phyloP scores from a whole-genome alignment of 371 early-diverging fungal genomes.

The Lichtheimia hyalospora region DNA sequence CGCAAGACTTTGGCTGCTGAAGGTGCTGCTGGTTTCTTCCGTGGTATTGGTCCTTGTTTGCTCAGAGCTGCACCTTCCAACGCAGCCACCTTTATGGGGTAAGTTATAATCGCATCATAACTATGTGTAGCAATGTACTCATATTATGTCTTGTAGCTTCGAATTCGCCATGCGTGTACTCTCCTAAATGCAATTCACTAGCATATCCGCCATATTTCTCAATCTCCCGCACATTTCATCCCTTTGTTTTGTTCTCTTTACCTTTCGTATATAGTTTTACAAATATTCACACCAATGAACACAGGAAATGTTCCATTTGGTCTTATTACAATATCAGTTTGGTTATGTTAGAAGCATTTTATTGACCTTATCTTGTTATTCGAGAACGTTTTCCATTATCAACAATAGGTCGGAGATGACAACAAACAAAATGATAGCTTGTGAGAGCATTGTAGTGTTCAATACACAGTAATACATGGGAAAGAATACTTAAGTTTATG shows the following conservation, averaged over 20 bases:
- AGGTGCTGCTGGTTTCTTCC: slow-evolving; percentile 79
- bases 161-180: slow-evolving; percentile 54
- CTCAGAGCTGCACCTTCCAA: slow-evolving; percentile 89
- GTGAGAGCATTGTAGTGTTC: no score
- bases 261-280: not conserved
- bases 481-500: no score
- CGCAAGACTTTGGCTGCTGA: slow-evolving; percentile 65
- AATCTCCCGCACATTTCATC: not conserved
- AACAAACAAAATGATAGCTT: no score
- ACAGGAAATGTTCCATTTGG: not conserved
- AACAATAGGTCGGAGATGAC: no score
- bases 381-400: no score
- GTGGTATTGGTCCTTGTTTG: slow-evolving; percentile 84
- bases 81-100: slow-evolving; percentile 79
- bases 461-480: no score
- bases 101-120: slow-evolving; percentile 9
- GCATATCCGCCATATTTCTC: not conserved
- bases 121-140: not conserved
- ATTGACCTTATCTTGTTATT: not conserved
- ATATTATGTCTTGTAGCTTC: slow-evolving; percentile 21
- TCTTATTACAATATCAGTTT: not conserved
- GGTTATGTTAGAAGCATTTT: not conserved
- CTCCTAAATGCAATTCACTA: slow-evolving; percentile 5
- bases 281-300: not conserved
- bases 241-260: not conserved